Conservation (phyloP, 2,329 filamentous ascomycete genomes). For the Nothophoma quercina region DNA sequence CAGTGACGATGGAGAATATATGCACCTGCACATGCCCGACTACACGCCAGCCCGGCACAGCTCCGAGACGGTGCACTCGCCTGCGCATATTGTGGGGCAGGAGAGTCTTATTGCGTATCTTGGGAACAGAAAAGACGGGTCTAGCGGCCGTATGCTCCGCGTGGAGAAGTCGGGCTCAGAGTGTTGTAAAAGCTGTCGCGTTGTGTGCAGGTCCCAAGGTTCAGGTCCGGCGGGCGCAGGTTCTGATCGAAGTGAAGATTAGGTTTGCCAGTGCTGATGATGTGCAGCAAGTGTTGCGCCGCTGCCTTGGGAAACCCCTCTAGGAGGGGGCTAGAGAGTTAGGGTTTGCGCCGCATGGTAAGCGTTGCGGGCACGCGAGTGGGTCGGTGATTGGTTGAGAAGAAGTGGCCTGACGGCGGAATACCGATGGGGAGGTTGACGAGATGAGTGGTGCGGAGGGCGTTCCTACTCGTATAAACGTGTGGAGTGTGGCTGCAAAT, state of each 20-base stretch:
- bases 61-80: slow-evolving; percentile 1
- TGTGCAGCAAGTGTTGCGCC: slow-evolving; percentile 15
- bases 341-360: slow-evolving; percentile 13
- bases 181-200: too few species aligned
- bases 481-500: background rate
- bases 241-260: slow-evolving; percentile 15
- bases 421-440: background rate
- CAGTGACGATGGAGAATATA: background rate
- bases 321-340: slow-evolving; percentile 2
- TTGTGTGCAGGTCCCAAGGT: slow-evolving; percentile 1
- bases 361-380: background rate
- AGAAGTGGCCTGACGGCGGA: background rate
- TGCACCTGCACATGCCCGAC: background rate
- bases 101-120: background rate
- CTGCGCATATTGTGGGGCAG: background rate
- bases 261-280: slow-evolving; percentile 17
- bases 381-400: background rate
- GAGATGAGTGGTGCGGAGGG: slow-evolving; percentile 12
- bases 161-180: background rate
- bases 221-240: slow-evolving; percentile 3
- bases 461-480: slow-evolving; percentile 1
- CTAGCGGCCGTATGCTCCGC: background rate
- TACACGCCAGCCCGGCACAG: background rate
- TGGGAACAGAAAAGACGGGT: background rate
- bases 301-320: slow-evolving; percentile 1